phyloP scores from a whole-genome alignment of 2,329 filamentous ascomycete species.

The Thermoascus crustaceus region DNA sequence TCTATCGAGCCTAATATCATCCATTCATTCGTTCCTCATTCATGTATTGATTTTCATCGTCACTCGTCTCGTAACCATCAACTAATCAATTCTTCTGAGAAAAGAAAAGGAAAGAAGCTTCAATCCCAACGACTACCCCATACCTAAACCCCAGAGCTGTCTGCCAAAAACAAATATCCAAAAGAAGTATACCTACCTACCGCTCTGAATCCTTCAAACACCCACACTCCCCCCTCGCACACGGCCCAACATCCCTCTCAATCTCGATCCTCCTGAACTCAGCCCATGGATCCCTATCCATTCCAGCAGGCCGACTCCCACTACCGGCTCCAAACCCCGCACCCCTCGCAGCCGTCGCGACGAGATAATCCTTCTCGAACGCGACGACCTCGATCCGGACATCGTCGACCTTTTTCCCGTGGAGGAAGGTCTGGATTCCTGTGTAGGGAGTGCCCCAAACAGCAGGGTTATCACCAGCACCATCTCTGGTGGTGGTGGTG shows the following conservation, averaged over 20 bases:
- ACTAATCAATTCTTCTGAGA: no score
- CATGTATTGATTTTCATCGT: no score
- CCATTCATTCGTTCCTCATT: no score
- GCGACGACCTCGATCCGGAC: constrained; percentile 51
- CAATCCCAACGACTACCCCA: no score
- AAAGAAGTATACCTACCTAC: not conserved
- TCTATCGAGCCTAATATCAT: no score
- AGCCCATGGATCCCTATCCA: constrained; percentile 25
- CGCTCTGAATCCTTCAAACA: constrained; percentile 16
- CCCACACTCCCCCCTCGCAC: constrained; percentile 31
- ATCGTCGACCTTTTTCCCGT: constrained; percentile 40
- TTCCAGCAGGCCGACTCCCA: not conserved
- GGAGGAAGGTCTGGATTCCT: constrained; percentile 43
- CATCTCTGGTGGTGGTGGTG: constrained; percentile 3
- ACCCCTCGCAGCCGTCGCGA: constrained; percentile 46
- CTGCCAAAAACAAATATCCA: not conserved
- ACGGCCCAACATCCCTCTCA: constrained; percentile 37
- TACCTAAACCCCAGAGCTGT: no score
- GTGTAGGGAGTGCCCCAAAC: constrained; percentile 32
- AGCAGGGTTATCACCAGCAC: not conserved
- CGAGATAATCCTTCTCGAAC: constrained; percentile 51
- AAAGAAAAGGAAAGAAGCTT: not conserved
- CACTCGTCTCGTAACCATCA: no score
- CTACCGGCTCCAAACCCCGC: constrained; percentile 22
- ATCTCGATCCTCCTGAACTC: constrained; percentile 39